Percentiles rank a stretch among this genome's conserved stretches.
These are phyloP conservation scores for Candida nonsorbophila DNA, from an alignment of 805 yeast genomes.

Conservation along the genomic window DNA sequence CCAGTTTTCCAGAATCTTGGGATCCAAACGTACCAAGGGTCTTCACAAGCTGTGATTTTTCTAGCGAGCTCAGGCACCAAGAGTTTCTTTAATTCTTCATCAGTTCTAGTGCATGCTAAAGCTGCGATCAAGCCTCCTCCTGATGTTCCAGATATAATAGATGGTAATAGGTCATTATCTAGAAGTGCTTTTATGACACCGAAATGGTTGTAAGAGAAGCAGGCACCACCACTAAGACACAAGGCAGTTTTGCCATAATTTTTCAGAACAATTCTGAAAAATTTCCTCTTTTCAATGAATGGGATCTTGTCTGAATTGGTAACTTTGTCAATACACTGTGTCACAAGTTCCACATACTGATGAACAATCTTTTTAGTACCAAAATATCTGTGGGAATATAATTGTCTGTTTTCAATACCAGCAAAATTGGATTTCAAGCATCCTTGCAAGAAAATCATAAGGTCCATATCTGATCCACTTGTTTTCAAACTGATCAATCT, in stretches of 20 bases:
- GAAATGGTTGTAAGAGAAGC: slow-evolving; percentile 72
- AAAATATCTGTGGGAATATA: slow-evolving; percentile 69
- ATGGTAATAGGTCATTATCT: slow-evolving; percentile 62
- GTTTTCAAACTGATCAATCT: slow-evolving; percentile 34
- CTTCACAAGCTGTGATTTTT: slow-evolving; percentile 66
- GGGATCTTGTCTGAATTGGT: slow-evolving; percentile 32
- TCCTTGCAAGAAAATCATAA: slow-evolving; percentile 54
- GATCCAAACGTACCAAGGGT: slow-evolving; percentile 54
- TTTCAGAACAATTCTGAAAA: slow-evolving; percentile 54
- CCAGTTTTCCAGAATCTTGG: slow-evolving; percentile 70
- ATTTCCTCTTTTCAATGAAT: slow-evolving; percentile 36
- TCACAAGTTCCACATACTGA: slow-evolving; percentile 49
- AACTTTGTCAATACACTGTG: slow-evolving; percentile 40
- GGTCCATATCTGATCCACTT: slow-evolving; percentile 34
- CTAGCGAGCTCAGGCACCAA: slow-evolving; percentile 57
- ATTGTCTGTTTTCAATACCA: slow-evolving; percentile 66
- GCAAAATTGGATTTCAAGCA: slow-evolving; percentile 73
- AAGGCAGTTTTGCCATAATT: slow-evolving; percentile 71
- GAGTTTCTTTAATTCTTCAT: slow-evolving; percentile 54
- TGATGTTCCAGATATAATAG: slow-evolving; percentile 69
- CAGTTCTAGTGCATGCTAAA: slow-evolving; percentile 61
- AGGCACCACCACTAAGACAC: slow-evolving; percentile 75
- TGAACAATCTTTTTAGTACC: slow-evolving; percentile 65
- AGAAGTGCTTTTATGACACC: slow-evolving; percentile 70
- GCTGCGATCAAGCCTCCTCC: slow-evolving; percentile 82